These are phyloP conservation scores for Durotheca rogersii DNA, from an alignment of 495 filamentous ascomycete genomes.

Conservation along the genomic window DNA sequence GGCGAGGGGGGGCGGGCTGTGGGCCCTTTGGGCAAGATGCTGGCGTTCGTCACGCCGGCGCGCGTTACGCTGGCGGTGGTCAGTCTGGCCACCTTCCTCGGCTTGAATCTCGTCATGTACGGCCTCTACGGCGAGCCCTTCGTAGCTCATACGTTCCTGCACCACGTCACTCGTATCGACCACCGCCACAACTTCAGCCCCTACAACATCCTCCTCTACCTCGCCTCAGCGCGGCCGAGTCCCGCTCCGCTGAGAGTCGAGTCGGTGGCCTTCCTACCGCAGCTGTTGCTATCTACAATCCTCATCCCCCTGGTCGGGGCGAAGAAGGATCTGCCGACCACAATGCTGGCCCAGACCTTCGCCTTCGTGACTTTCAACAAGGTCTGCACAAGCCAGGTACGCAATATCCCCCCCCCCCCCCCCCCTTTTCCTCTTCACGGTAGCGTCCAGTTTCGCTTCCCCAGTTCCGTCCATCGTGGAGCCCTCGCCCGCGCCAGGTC, in stretches of 20 bases:
- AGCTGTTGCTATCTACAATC: slow-evolving; percentile 73
- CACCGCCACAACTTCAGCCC: slow-evolving; percentile 98
- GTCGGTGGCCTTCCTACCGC: slow-evolving; percentile 82
- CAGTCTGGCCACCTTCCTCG: slow-evolving; percentile 68
- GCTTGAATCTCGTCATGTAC: slow-evolving; percentile 78
- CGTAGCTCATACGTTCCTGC: slow-evolving; percentile 82
- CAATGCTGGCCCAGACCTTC: slow-evolving; percentile 99
- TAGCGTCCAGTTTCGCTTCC: too few relatives aligned
- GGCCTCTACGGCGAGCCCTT: slow-evolving; percentile 69
- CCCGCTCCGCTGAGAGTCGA: slow-evolving; percentile 58
- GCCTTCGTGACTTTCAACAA: slow-evolving; percentile 98
- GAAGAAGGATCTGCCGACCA: slow-evolving; percentile 75
- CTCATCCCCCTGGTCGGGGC: slow-evolving; percentile 77
- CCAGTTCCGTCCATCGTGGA: too few relatives aligned
- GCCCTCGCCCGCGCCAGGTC: too few relatives aligned
- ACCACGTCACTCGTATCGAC: slow-evolving; percentile 91
- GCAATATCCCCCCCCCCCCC: slow-evolving; percentile 2
- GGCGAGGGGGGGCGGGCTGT: not conserved
- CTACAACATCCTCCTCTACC: slow-evolving; percentile 89
- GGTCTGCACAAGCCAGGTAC: slow-evolving; percentile 94
- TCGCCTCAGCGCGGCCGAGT: slow-evolving; percentile 62
- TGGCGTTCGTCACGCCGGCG: slow-evolving; percentile 60
- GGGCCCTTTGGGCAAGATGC: slow-evolving; percentile 11
- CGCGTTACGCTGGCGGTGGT: slow-evolving; percentile 62
- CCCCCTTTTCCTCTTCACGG: not conserved